Percentiles rank a stretch among this genome's conserved stretches.
phyloP scores from a whole-genome alignment of 345 rosid genomes.

The Theobroma cacao region DNA sequence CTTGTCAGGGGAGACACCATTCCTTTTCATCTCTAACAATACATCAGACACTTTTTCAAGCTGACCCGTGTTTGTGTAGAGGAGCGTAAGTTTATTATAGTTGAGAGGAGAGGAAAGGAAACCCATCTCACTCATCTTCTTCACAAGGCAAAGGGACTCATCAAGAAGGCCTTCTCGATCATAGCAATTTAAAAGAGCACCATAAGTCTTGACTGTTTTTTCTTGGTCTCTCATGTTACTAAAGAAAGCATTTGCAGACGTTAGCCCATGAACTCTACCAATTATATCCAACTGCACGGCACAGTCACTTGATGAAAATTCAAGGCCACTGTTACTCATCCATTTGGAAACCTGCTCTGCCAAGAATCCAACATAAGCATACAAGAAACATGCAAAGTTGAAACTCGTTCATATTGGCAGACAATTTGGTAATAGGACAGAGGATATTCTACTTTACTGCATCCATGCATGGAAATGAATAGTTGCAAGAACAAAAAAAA shows the following conservation, averaged over 20 bases:
- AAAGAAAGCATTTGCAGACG: conserved; percentile 38
- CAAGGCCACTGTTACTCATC: conserved; percentile 20
- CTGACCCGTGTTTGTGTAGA: conserved; percentile 28
- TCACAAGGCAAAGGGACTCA: conserved; percentile 34
- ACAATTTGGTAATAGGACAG: neutral
- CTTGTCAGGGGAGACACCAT: conserved; percentile 35
- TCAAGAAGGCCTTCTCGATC: conserved; percentile 36
- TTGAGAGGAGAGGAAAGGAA: conserved; percentile 19
- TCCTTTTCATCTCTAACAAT: conserved; percentile 39
- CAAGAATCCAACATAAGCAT: neutral
- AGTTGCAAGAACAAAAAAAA: neutral
- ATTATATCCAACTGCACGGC: conserved; percentile 50
- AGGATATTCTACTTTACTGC: neutral
- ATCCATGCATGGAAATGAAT: neutral
- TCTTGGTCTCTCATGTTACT: conserved; percentile 28
- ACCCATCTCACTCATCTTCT: conserved; percentile 45
- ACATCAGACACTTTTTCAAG: conserved; percentile 37
- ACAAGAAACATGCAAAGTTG: neutral
- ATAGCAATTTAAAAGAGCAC: conserved; percentile 50
- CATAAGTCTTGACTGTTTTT: conserved; percentile 33
- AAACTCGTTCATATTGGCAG: neutral
- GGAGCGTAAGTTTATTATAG: conserved; percentile 40
- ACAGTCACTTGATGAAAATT: conserved; percentile 26
- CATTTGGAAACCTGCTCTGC: conserved; percentile 43
- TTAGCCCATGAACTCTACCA: conserved; percentile 38